A percentile compares a stretch with the other conserved stretches of the same genome.
phyloP scores from a whole-genome alignment of 148 eudicot species.

The Heliamphora exappendiculata region DNA sequence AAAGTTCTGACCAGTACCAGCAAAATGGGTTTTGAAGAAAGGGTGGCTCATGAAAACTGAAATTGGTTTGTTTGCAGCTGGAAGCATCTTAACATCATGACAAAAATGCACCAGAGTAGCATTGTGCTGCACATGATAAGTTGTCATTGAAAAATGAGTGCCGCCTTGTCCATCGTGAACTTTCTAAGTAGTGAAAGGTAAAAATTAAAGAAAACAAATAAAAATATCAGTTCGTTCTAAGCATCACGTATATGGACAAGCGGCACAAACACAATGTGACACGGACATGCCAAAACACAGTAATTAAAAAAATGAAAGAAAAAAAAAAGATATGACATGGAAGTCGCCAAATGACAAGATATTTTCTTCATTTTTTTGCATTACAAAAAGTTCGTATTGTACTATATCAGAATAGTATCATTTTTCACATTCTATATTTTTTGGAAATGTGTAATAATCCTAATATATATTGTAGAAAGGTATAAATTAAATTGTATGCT shows the following conservation, averaged over 20 bases:
- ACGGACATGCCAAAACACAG: neutral
- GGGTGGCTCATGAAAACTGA: constrained; percentile 12
- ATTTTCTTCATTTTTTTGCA: neutral
- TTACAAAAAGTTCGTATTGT: neutral
- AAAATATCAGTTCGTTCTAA: neutral
- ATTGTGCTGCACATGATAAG: constrained; percentile 17
- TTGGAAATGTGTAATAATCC: neutral
- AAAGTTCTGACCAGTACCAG: constrained; percentile 25
- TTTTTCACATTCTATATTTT: neutral
- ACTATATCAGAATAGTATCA: neutral
- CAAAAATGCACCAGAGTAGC: constrained; percentile 4
- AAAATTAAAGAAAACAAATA: neutral
- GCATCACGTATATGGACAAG: neutral
- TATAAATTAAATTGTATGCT: neutral
- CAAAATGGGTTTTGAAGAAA: constrained; percentile 24
- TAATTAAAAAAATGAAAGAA: too few relatives aligned
- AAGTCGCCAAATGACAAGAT: too few relatives aligned
- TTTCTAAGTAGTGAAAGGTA: constrained; percentile 8
- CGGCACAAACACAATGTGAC: neutral
- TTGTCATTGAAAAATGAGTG: constrained; percentile 3
- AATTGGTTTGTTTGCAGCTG: constrained; percentile 10
- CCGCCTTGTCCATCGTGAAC: constrained; percentile 13
- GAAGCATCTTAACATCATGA: constrained; percentile 14
- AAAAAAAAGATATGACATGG: too few relatives aligned
- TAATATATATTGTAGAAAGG: neutral